Evolutionary conservation across 805 yeast genomes (phyloP).

Genomic region (Wickerhamiella slavikovae): DNA sequence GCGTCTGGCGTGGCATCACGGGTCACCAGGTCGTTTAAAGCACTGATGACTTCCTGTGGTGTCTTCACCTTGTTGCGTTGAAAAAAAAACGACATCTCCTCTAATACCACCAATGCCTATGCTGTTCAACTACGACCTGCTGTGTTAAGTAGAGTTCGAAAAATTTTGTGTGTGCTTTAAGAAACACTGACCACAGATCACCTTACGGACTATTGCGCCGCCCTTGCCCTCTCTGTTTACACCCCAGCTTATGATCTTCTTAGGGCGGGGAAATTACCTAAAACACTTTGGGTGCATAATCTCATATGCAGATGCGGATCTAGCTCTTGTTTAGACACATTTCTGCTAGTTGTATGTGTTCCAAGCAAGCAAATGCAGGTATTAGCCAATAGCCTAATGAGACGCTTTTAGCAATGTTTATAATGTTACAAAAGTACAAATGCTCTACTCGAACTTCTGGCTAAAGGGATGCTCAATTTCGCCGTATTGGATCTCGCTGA

Average conservation of each 20-base stretch:
- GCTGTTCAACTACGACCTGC: not conserved
- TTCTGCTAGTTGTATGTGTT: too few relatives aligned
- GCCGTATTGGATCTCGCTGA: slow-evolving; percentile 80
- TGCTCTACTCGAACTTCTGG: slow-evolving; percentile 7
- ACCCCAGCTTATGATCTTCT: too few relatives aligned
- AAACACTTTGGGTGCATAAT: too few relatives aligned
- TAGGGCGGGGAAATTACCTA: too few relatives aligned
- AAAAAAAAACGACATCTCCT: slow-evolving; percentile 71
- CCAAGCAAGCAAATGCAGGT: not conserved
- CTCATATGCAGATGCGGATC: too few relatives aligned
- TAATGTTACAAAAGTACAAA: too few relatives aligned
- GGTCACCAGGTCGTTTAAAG: slow-evolving; percentile 49
- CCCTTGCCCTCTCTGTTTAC: too few relatives aligned
- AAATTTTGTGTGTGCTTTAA: not conserved
- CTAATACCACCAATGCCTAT: not conserved
- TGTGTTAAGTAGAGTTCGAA: not conserved
- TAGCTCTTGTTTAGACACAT: too few relatives aligned
- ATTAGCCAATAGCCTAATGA: not conserved
- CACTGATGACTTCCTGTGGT: slow-evolving; percentile 63
- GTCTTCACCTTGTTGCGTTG: slow-evolving; percentile 70
- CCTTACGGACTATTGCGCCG: too few relatives aligned
- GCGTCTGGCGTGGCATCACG: slow-evolving; percentile 24
- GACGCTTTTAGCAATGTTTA: not conserved
- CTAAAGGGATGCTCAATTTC: slow-evolving; percentile 34
- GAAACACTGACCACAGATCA: too few relatives aligned